Percentiles rank a stretch among this genome's conserved stretches.
Evolutionary conservation across 2,329 filamentous ascomycete species (phyloP).

Genomic region (Didymella lethalis): DNA sequence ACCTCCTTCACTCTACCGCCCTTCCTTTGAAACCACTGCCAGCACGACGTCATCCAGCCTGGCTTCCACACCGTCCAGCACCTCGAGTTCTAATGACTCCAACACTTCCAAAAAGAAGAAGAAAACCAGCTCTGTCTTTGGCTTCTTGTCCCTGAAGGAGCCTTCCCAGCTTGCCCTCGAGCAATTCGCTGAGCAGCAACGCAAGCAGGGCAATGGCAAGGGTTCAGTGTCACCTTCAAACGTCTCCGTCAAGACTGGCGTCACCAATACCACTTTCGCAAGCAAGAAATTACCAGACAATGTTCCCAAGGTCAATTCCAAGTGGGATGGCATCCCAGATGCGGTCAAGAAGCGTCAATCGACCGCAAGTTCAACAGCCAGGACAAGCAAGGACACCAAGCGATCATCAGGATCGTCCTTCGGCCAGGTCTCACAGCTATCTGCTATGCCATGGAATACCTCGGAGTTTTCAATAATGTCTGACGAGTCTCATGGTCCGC

Average conservation of each 20-base stretch:
- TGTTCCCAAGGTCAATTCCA: constrained; percentile 63
- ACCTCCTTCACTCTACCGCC: constrained; percentile 14
- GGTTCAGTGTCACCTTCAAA: constrained; percentile 26
- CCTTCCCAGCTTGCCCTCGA: constrained; percentile 58
- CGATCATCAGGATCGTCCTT: constrained; percentile 31
- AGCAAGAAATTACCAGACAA: constrained; percentile 56
- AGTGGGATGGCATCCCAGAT: constrained; percentile 62
- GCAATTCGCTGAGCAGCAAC: constrained; percentile 56
- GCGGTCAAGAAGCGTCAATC: constrained; percentile 42
- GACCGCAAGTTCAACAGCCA: constrained; percentile 14
- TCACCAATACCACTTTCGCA: constrained; percentile 36
- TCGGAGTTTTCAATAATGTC: constrained; percentile 37
- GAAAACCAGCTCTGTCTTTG: constrained; percentile 51
- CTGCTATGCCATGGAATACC: constrained; percentile 21
- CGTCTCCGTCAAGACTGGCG: constrained; percentile 18
- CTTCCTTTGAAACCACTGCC: constrained; percentile 31
- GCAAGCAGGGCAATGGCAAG: constrained; percentile 48
- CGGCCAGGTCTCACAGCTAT: constrained; percentile 21
- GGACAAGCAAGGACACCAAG: constrained; percentile 25
- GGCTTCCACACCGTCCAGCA: constrained; percentile 42
- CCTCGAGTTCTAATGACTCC: constrained; percentile 38
- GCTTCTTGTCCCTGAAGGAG: constrained; percentile 59
- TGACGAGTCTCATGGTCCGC: constrained; percentile 38
- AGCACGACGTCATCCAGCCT: constrained; percentile 42
- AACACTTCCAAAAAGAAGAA: constrained; percentile 44